Conservation (phyloP, 352 stramenopile species). For the Pythium plurisporium region DNA sequence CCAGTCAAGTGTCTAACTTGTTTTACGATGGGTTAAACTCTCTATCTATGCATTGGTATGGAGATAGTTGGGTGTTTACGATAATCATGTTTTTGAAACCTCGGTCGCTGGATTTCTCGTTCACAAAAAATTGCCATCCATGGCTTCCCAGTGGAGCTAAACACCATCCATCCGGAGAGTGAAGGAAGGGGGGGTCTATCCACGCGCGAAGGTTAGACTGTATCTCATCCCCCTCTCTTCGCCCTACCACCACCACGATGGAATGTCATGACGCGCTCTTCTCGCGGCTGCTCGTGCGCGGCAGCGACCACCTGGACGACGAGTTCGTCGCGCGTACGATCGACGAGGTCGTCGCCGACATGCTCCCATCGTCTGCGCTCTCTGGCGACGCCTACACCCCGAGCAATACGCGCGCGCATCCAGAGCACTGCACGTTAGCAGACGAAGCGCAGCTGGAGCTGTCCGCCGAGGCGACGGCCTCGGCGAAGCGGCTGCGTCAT, state of each 20-base stretch:
- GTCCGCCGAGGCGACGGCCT: not conserved
- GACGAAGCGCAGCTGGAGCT: constrained; percentile 1
- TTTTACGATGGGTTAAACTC: too few species aligned
- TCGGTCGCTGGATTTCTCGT: too few species aligned
- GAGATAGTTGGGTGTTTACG: too few species aligned
- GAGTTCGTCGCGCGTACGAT: constrained; percentile 5
- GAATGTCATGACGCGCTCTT: not conserved
- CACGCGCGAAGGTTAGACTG: too few species aligned
- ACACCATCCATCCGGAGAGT: not conserved
- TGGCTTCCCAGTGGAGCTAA: too few species aligned
- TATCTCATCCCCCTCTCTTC: too few species aligned
- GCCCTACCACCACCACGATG: not conserved
- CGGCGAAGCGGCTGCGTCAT: constrained; percentile 16
- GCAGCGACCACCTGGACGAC: constrained; percentile 13
- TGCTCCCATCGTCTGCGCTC: not conserved
- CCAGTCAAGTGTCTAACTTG: too few species aligned
- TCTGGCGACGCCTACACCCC: not conserved
- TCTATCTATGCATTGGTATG: too few species aligned
- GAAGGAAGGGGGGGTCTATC: too few species aligned
- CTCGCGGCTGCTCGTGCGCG: not conserved
- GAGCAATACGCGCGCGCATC: not conserved
- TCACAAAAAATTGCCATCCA: too few species aligned
- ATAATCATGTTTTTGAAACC: too few species aligned
- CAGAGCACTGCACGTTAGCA: not conserved
- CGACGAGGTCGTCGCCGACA: constrained; percentile 12